These are phyloP conservation scores for Colletotrichum tropicicola DNA, from an alignment of 2,329 filamentous ascomycete genomes.

Conservation along the genomic window DNA sequence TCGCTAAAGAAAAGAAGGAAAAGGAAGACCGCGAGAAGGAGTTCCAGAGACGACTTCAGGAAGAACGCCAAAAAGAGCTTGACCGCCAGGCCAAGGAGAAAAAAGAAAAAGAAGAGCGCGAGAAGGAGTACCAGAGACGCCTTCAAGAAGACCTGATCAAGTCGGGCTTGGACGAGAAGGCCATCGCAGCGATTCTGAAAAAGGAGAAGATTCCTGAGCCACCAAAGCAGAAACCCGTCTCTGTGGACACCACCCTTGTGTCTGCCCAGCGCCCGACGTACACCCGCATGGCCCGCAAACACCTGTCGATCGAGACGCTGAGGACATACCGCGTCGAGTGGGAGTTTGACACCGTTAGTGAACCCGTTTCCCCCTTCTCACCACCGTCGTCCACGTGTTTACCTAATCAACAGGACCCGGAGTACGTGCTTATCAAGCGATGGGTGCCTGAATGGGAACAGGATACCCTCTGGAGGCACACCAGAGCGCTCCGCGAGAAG, in stretches of 20 bases:
- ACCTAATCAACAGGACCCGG: conserved; percentile 61
- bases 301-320: conserved; percentile 71
- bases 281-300: conserved; percentile 69
- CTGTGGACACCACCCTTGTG: conserved; percentile 16
- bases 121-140: conserved; percentile 63
- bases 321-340: conserved; percentile 64
- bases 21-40: conserved; percentile 60
- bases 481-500: conserved; percentile 68
- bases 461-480: conserved; percentile 77
- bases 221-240: conserved; percentile 10
- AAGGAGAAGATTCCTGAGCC: conserved; percentile 58
- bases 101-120: conserved; percentile 56
- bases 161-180: conserved; percentile 66
- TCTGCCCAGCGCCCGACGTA: conserved; percentile 58
- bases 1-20: conserved; percentile 55
- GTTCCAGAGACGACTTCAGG: conserved; percentile 64
- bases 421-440: conserved; percentile 77
- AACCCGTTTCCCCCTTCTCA: not conserved
- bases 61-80: conserved; percentile 55
- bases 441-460: conserved; percentile 79
- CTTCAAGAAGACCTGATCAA: conserved; percentile 67
- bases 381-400: not conserved
- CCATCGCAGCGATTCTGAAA: conserved; percentile 67
- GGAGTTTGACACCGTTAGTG: conserved; percentile 63
- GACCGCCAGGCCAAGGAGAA: conserved; percentile 57